These are phyloP conservation scores for Leishmania tarentolae DNA, from an alignment of 208 protist species.

Conservation along the genomic window DNA sequence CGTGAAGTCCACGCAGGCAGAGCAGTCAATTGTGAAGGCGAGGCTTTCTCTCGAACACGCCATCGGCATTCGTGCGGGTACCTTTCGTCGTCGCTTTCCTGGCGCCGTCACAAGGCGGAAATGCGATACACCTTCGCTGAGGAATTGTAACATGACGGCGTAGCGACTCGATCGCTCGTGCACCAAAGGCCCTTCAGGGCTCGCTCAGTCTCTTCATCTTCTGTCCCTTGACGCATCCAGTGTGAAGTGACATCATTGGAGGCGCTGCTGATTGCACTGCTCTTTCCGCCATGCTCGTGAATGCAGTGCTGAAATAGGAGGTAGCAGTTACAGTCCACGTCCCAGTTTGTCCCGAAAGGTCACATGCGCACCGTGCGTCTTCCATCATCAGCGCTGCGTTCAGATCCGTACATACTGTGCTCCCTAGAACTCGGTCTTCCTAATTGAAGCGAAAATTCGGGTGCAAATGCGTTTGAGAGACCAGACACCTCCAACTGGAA, in stretches of 20 bases:
- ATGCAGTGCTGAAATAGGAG: neutral
- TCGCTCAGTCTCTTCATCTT: neutral
- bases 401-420: no score
- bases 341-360: neutral
- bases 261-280: neutral
- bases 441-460: neutral
- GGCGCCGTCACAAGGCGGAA: neutral
- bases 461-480: constrained; percentile 52
- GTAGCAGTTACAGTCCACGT: neutral
- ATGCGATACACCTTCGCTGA: neutral
- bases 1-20: no score
- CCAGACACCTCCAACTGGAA: constrained; percentile 79
- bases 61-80: neutral
- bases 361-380: neutral
- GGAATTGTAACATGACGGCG: neutral
- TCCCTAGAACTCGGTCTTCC: neutral
- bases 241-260: neutral
- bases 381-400: neutral
- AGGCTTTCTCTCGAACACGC: neutral
- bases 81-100: neutral
- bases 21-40: neutral
- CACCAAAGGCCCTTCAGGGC: neutral
- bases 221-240: neutral
- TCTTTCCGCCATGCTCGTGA: neutral
- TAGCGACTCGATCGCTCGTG: no score